Conservation (phyloP, 495 filamentous ascomycete genomes). For the Lophiotrema nucula region DNA sequence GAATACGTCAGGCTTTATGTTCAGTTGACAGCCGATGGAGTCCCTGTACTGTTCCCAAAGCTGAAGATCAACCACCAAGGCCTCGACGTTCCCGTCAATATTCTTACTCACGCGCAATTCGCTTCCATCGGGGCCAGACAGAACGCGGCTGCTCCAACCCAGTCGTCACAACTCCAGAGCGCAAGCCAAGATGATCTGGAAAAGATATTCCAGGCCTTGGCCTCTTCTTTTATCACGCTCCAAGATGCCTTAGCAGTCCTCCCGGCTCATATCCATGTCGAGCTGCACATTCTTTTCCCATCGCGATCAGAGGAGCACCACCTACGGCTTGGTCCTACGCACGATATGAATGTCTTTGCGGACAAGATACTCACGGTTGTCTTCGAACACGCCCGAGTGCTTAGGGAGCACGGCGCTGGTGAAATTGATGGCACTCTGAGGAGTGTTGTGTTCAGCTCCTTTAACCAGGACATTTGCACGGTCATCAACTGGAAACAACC, state of each 20-base stretch:
- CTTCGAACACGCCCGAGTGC: slow-evolving; percentile 82
- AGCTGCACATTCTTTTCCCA: slow-evolving; percentile 84
- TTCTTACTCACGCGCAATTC: slow-evolving; percentile 74
- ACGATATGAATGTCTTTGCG: slow-evolving; percentile 82
- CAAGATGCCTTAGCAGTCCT: slow-evolving; percentile 70
- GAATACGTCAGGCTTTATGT: slow-evolving; percentile 90
- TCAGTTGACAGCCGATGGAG: slow-evolving; percentile 80
- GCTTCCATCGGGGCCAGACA: slow-evolving; percentile 59
- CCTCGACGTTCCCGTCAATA: slow-evolving; percentile 74
- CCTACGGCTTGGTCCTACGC: slow-evolving; percentile 64
- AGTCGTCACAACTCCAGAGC: slow-evolving; percentile 50
- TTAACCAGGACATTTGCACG: slow-evolving; percentile 84
- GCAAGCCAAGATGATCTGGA: slow-evolving; percentile 57
- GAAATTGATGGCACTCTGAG: slow-evolving; percentile 54
- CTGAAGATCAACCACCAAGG: slow-evolving; percentile 77
- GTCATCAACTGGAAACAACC: slow-evolving; percentile 99
- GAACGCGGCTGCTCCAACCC: slow-evolving; percentile 34
- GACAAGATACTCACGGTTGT: slow-evolving; percentile 81
- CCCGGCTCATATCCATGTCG: slow-evolving; percentile 74
- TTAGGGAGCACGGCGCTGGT: slow-evolving; percentile 57
- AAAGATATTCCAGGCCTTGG: slow-evolving; percentile 65
- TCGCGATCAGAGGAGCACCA: slow-evolving; percentile 65
- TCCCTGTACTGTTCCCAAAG: slow-evolving; percentile 80
- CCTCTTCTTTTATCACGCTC: slow-evolving; percentile 71
- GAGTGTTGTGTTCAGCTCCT: slow-evolving; percentile 88